Conservation (phyloP, 108 stramenopile genomes). For the Nannochloropsis granulata region DNA sequence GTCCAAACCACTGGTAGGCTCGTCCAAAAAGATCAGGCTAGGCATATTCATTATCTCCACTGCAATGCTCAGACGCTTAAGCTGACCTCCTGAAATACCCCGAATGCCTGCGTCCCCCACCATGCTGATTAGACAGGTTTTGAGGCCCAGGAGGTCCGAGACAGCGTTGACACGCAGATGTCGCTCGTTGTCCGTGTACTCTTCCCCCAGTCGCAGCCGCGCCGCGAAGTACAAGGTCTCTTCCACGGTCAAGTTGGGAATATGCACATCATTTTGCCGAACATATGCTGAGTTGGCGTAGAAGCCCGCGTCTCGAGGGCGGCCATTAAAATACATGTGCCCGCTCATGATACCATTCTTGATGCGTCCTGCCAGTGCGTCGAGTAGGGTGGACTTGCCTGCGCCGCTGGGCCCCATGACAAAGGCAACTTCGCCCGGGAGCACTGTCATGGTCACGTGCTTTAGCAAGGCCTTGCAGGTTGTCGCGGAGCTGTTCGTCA, state of each 20-base stretch:
- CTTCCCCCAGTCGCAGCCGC: conserved; percentile 1
- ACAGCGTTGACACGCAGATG: not conserved
- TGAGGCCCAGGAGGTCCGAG: conserved; percentile 38
- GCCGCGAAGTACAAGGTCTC: conserved; percentile 19
- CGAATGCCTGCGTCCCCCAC: conserved; percentile 51
- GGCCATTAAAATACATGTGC: not conserved
- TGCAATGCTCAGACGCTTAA: conserved; percentile 54
- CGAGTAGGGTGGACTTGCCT: not conserved
- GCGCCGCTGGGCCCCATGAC: not conserved
- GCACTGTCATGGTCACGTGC: not conserved
- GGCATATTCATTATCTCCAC: conserved; percentile 37
- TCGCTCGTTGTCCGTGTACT: not conserved
- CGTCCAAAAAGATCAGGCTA: conserved; percentile 18
- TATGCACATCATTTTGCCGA: conserved; percentile 16
- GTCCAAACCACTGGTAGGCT: conserved; percentile 33
- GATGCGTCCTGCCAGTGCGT: not conserved
- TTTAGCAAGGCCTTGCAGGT: not conserved
- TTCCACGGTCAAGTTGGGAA: conserved; percentile 1
- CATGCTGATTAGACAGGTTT: conserved; percentile 20
- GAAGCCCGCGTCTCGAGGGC: not conserved
- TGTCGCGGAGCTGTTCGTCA: not conserved
- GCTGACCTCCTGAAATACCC: conserved; percentile 56
- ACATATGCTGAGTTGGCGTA: not conserved
- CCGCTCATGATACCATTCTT: not conserved
- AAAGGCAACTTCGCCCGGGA: not conserved